Base-by-base conservation (phyloP, 2,329 filamentous ascomycete genomes). In the Botrytis tulipae region DNA sequence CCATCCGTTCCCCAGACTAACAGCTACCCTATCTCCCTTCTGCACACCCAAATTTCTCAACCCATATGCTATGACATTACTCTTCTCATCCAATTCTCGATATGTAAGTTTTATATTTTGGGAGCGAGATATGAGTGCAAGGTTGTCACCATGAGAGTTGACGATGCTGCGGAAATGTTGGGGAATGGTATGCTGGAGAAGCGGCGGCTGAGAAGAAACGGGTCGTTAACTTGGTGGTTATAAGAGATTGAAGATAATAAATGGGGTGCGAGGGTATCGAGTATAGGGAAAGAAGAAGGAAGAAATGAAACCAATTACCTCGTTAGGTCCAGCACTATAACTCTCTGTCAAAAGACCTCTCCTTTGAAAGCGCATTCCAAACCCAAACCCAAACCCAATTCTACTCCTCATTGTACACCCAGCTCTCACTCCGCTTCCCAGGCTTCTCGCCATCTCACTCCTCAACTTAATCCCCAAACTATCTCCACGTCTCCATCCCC, bases 11-110 rank as follows among this genome's bases (percentile, higher is more conserved):
- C 95, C 95, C 70, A 98, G 84, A 74, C 91, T 95, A 40, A 98
- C 90, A 22, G 93, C 95, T 18, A 98, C 93, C 46, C 94, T 88
- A 80, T 97, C 92, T 8, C 94, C 94, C 79, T 95, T 97, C 74
- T 84, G 86, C 1, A 98, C 92, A 4, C 93, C 94, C 0, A 91
- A 84, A 0, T 88, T 88, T 37, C 87, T 83, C 25, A 98, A 84
- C 0, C 93, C 92, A 69, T 87, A 84, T 1, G 94, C 94, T 14
- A 97, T 85, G 4, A 87, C 85, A 84, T 94, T 95, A 76, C 94
- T 97, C 73, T 89, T 86, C 4, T 86, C 83, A 81, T 98, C 93
- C 16, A 99, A 88, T 9, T 86, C 86, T 68, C 89, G 84, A 82
- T 97, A 98, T 0, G 91, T 95, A 54, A 72, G 48, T 1, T 84